Base-by-base conservation (phyloP, 805 yeast species). In the Gaillardinia entomophila region DNA sequence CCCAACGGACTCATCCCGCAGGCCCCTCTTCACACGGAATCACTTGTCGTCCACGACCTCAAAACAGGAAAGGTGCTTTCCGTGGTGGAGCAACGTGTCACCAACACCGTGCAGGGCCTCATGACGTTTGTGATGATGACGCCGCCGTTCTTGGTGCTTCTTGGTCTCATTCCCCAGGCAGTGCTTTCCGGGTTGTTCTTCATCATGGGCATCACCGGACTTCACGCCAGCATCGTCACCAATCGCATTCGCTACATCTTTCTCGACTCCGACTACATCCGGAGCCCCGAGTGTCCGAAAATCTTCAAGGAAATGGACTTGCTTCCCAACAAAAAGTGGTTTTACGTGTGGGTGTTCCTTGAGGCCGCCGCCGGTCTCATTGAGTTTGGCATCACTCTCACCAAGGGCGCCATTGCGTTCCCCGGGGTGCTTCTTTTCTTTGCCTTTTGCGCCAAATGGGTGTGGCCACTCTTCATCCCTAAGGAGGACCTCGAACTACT, bases 1-100 rank as follows among this genome's bases (percentile, higher is more conserved):
- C 97, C 97, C 0, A 92, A 92, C 57, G 98, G 98, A 0, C 66
- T 90, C 20, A 90, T 90, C 27, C 98, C 98, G 1, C 98, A 90
- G 55, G 97, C 98, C 0, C 97, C 97, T 2, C 53, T 92, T 23
- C 98, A 90, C 47, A 88, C 97, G 0, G 74, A 72, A 26, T 76
- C 96, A 0, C 58, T 90, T 19, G 72, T 86, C 26, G 77, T 83
- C 11, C 68, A 69, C 41, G 69, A 71, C 32, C 52, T 53, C 38
- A 33, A 44, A 20, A 40, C 55, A 4, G 69, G 68, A 1, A 37
- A 48, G 31, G 65, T 74, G 1, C 50, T 63, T 1, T 57, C 73
- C 3, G 88, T 89, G 7, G 95, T 92, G 3, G 98, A 90, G 51
- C 98, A 90, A 53, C 59, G 98, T 27, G 66, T 88, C 32, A 80